Evolutionary conservation across 2,329 filamentous ascomycete species (phyloP).

Genomic region (Thelonectria rubi): DNA sequence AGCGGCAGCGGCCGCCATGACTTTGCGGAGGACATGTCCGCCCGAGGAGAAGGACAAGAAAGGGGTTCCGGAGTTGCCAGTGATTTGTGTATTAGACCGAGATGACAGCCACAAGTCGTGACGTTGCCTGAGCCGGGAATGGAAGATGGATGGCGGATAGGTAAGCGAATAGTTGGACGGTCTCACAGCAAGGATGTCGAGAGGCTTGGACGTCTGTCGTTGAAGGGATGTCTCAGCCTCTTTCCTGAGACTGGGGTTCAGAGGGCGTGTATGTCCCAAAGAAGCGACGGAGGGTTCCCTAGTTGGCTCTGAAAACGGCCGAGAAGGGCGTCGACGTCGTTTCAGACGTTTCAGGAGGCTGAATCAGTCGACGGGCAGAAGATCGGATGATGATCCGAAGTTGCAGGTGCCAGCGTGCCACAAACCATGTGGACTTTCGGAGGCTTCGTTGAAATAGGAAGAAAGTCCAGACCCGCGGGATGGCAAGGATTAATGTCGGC

Average conservation of each 20-base stretch:
- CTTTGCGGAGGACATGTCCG: constrained; percentile 44
- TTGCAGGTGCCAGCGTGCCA: constrained; percentile 21
- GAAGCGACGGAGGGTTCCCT: constrained; percentile 17
- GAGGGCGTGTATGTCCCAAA: constrained; percentile 8
- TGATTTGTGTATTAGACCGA: neutral
- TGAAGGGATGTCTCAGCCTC: neutral
- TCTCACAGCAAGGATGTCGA: constrained; percentile 4
- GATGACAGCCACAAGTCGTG: neutral
- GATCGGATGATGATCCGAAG: constrained; percentile 8
- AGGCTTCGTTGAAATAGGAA: constrained; percentile 18
- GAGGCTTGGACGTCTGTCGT: neutral
- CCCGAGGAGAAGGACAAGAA: neutral
- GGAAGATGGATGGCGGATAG: neutral
- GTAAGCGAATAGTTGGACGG: neutral
- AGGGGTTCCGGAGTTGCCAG: neutral
- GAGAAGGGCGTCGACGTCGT: constrained; percentile 8
- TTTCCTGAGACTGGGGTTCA: neutral
- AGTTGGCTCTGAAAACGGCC: constrained; percentile 13
- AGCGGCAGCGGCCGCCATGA: constrained; percentile 61
- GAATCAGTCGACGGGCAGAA: constrained; percentile 1
- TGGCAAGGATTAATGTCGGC: constrained; percentile 13
- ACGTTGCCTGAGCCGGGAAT: neutral
- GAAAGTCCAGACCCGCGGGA: neutral
- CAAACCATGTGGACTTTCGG: constrained; percentile 30
- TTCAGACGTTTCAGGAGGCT: constrained; percentile 25